These are phyloP conservation scores for Buxus sempervirens DNA, from an alignment of 164 flowering plant species.

Conservation along the genomic window DNA sequence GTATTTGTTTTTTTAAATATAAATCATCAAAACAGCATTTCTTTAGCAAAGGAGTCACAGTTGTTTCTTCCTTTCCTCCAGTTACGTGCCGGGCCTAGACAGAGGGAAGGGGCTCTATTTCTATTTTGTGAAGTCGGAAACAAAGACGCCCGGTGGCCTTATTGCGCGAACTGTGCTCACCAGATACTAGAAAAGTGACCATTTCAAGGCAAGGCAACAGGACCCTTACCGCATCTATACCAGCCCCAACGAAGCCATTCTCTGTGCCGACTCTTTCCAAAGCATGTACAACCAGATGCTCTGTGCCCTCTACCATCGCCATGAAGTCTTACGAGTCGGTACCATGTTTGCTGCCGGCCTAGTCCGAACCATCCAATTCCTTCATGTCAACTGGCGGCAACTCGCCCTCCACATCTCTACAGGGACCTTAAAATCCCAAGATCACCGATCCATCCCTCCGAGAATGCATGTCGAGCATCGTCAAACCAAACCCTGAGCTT, in stretches of 20 bases:
- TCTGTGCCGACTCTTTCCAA: slow-evolving; percentile 43
- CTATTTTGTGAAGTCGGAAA: slow-evolving; percentile 33
- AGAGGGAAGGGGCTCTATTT: slow-evolving; percentile 44
- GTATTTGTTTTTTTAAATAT: too few relatives aligned
- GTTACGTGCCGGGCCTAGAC: slow-evolving; percentile 40
- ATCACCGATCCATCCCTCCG: slow-evolving; percentile 36
- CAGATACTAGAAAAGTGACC: too few relatives aligned
- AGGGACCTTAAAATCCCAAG: slow-evolving; percentile 26
- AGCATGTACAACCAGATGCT: slow-evolving; percentile 49
- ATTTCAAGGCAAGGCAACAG: too few relatives aligned
- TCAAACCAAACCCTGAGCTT: slow-evolving; percentile 32
- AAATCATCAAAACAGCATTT: too few relatives aligned
- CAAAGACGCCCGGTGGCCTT: too few relatives aligned
- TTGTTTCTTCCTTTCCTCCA: slow-evolving; percentile 2
- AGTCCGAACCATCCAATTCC: slow-evolving; percentile 44
- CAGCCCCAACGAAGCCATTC: slow-evolving; percentile 44
- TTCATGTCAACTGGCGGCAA: slow-evolving; percentile 32
- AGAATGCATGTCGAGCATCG: too few relatives aligned
- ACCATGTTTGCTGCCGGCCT: slow-evolving; percentile 47
- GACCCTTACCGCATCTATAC: too few relatives aligned
- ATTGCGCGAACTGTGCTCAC: too few relatives aligned
- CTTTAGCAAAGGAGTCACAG: too few relatives aligned
- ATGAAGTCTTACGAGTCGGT: too few relatives aligned
- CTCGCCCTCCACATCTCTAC: slow-evolving; percentile 31
- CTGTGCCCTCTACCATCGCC: too few relatives aligned